Evolutionary conservation across 164 flowering plant species (phyloP).

Genomic region (Annona squamosa): DNA sequence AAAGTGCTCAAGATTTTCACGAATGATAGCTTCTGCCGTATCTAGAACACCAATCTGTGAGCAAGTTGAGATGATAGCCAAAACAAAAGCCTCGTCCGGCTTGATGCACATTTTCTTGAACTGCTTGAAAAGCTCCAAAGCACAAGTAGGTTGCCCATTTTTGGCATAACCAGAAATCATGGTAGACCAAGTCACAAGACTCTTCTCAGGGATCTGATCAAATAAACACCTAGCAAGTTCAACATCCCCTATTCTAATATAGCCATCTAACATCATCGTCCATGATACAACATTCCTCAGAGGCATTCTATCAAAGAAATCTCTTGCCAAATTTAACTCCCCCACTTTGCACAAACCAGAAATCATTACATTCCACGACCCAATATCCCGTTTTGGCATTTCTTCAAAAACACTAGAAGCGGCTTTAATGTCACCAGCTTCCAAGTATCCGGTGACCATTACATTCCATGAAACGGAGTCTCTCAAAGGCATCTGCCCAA

Average conservation of each 20-base stretch:
- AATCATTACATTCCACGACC: conserved; percentile 35
- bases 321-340: conserved; percentile 23
- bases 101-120: conserved; percentile 23
- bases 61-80: conserved; percentile 33
- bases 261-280: conserved; percentile 39
- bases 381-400: conserved; percentile 24
- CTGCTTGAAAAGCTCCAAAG: conserved; percentile 21
- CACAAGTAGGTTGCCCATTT: conserved; percentile 27
- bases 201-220: conserved; percentile 34
- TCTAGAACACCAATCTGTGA: conserved; percentile 29
- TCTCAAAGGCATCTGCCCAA: conserved; percentile 26
- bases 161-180: conserved; percentile 35
- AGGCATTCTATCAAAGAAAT: conserved; percentile 27
- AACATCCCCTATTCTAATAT: conserved; percentile 23
- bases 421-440: conserved; percentile 23
- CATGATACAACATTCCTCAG: conserved; percentile 26
- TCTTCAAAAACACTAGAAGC: conserved; percentile 23
- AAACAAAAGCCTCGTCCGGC: conserved; percentile 33
- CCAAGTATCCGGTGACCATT: conserved; percentile 31
- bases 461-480: conserved; percentile 32
- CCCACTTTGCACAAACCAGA: conserved; percentile 33
- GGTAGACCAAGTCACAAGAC: conserved; percentile 37
- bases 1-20: conserved; percentile 11
- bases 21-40: conserved; percentile 22
- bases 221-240: conserved; percentile 23